Conservation (phyloP, 345 rosid species). For the Eutrema heterophyllum region DNA sequence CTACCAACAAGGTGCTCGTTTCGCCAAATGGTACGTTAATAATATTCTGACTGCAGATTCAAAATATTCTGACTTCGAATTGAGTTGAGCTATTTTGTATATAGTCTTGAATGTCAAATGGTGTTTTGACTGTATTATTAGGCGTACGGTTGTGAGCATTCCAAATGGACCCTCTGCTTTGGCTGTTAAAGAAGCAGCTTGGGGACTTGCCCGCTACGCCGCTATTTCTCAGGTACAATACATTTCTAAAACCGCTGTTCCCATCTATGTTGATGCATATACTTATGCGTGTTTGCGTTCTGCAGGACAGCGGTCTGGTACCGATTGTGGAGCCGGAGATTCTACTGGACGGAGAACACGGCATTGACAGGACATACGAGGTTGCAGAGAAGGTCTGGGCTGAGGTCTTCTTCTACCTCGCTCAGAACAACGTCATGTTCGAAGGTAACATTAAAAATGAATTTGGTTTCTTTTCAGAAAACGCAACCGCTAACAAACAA, state of each 20-base stretch:
- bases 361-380: slow-evolving; percentile 83
- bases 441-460: slow-evolving; percentile 58
- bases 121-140: slow-evolving; percentile 21
- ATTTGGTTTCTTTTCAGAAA: background rate
- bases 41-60: background rate
- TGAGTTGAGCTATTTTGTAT: background rate
- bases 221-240: slow-evolving; percentile 67
- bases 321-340: slow-evolving; percentile 99
- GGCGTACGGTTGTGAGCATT: slow-evolving; percentile 98
- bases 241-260: background rate
- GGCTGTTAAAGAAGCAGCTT: slow-evolving; percentile 95
- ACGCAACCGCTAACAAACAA: background rate
- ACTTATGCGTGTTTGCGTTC: background rate
- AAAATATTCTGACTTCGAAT: background rate
- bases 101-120: background rate
- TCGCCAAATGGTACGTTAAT: slow-evolving; percentile 79
- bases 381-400: slow-evolving; percentile 94
- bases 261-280: background rate
- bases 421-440: slow-evolving; percentile 86
- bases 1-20: slow-evolving; percentile 98
- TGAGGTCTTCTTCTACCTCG: slow-evolving; percentile 90
- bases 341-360: slow-evolving; percentile 86
- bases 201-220: slow-evolving; percentile 97
- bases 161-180: slow-evolving; percentile 94
- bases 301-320: slow-evolving; percentile 85